Evolutionary conservation across 495 filamentous ascomycete species (phyloP), one percentile per base, ranked within the genome.

Genomic region (Thermothielavioides terrestris): DNA sequence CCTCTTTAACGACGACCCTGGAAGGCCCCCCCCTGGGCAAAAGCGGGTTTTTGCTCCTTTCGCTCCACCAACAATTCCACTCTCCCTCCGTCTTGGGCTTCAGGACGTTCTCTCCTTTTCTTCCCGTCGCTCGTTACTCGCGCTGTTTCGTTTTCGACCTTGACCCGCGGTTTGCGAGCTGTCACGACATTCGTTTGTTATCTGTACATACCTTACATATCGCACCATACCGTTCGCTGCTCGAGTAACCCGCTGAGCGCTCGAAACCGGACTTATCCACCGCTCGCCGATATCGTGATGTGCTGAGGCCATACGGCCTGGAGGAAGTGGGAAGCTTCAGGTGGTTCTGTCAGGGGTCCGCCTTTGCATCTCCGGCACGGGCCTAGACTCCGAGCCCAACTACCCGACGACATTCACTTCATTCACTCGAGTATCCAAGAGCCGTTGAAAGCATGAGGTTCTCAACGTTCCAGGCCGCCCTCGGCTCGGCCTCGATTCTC

Each of bases 401-500:
- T n/a, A n/a, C n/a, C n/a, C n/a, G n/a, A n/a, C n/a, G n/a, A n/a
- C n/a, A n/a, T n/a, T n/a, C n/a, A n/a, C n/a, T n/a, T n/a, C n/a
- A n/a, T n/a, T n/a, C n/a, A n/a, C n/a, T n/a, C n/a, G n/a, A n/a
- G n/a, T n/a, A n/a, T n/a, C n/a, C 44, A 14, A 34, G 31, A 5
- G 27, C 31, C 31, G 43, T 53, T 43, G n/a, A 26, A 39, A 51
- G 44, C 4, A 78, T 78, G 75, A 77, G 68, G 64, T 52, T 74
- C 64, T 61, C 68, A 32, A 71, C 71, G 50, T 60, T 73, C 52
- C 67, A 73, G 52, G 65, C 70, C 60, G 69, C 68, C 54, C 42
- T 78, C 47, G 72, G 69, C 61, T 69, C 72, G 57, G 72, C 70
- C 44, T 52, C 68, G n/a, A 36, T 77, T 18, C 54, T 77, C 26